A percentile compares a stretch with the other conserved stretches of the same genome.
Conservation (phyloP, 2,329 filamentous ascomycete genomes). For the Macrophomina tecta region DNA sequence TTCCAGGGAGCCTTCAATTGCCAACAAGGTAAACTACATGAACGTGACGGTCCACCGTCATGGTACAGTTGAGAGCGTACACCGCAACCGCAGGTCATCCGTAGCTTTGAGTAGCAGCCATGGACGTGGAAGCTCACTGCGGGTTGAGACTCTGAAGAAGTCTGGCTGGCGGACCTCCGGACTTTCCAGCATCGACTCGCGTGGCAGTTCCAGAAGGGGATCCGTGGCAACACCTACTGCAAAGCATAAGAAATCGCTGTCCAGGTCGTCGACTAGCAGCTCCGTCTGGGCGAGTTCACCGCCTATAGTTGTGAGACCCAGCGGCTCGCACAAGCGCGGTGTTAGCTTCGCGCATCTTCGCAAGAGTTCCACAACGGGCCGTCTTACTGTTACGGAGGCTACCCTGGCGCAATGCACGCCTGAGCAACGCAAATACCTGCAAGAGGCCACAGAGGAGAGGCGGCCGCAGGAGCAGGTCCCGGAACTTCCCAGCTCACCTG, state of each 20-base stretch:
- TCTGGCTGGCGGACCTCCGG: constrained; percentile 40
- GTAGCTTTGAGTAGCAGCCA: constrained; percentile 31
- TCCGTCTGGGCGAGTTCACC: constrained; percentile 56
- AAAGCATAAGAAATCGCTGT: constrained; percentile 36
- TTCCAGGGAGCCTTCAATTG: constrained; percentile 56
- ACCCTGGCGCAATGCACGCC: constrained; percentile 40
- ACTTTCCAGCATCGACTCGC: constrained; percentile 41
- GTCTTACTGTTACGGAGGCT: constrained; percentile 37
- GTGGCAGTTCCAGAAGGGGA: constrained; percentile 34
- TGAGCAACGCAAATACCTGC: constrained; percentile 40
- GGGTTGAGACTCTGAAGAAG: constrained; percentile 48
- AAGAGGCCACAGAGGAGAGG: constrained; percentile 35
- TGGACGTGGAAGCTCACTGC: constrained; percentile 51
- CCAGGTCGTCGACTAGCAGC: constrained; percentile 51
- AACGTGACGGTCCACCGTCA: constrained; percentile 72
- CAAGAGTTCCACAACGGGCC: constrained; percentile 50
- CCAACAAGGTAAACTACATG: constrained; percentile 43
- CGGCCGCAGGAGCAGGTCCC: constrained; percentile 36
- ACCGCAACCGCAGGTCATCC: constrained; percentile 18
- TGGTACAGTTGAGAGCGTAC: constrained; percentile 37
- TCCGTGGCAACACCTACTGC: constrained; percentile 32
- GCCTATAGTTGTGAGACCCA: constrained; percentile 54
- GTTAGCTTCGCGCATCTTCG: constrained; percentile 68
- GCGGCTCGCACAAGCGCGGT: constrained; percentile 62
- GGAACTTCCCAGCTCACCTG: constrained; percentile 18